Evolutionary conservation across 139 green algal genomes (phyloP), one percentile per base, ranked within the genome.

Genomic region (Tetradesmus obliquus): DNA sequence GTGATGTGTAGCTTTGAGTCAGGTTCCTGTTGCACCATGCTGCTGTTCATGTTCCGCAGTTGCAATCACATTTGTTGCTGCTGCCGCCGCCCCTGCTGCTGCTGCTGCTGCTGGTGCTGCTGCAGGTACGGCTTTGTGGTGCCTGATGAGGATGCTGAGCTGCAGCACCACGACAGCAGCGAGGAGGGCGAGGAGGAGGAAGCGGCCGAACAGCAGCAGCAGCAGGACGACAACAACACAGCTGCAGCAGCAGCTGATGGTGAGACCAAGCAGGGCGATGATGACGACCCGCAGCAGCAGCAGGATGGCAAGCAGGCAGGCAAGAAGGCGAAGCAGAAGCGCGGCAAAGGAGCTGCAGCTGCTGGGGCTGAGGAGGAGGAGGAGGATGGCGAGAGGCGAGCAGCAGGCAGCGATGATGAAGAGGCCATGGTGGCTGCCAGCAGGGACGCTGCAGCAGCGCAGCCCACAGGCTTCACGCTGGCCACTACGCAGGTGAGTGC

Each of bases 381-480:
- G 85, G 86, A 86, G 53, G 72, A 84, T 60, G 58, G 17, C 3
- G 83, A 24, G 53, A 10, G 86, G 6, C 15, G 91, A 19, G 2
- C 57, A 60, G 24, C 79, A 87, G 55, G 8, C 8, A 20, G 10
- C 15, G 82, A 90, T 12, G 86, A 80, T 20, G 89, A 91, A 66
- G 87, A 93, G 62, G 84, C 92, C 86, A 69, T 81, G 93, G 82
- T 58, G 60, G 92, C 24, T 69, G 95, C 91, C 2, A 91, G 90
- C 4, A 76, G 87, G 53, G 95, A 93, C 22, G 95, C 95, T 53
- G 93, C 91, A 19, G 93, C 91, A 71, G 92, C 95, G 2, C 96
- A 97, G 90, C 96, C 96, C 17, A 98, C 94, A 9, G 97, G 97
- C 13, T 94, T 94, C 94, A 99, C 97, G 0, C 93, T 99, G 72